phyloP scores from a whole-genome alignment of 2,329 filamentous ascomycete genomes.

The Alternaria solani region DNA sequence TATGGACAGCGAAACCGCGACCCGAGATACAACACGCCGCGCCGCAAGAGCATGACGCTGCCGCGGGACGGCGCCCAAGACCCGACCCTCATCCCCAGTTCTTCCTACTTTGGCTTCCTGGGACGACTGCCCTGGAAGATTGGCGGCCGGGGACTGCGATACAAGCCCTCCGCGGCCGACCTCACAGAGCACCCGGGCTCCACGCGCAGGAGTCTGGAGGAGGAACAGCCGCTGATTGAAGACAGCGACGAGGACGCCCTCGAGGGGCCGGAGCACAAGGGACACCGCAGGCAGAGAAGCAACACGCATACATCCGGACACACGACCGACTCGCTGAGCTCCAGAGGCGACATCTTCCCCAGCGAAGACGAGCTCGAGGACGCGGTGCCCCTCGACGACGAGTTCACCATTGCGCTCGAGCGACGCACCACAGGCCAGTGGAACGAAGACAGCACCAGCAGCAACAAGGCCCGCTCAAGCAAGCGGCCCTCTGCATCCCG shows the following conservation, averaged over 20 bases:
- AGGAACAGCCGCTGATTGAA: slow-evolving; percentile 74
- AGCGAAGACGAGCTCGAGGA: slow-evolving; percentile 89
- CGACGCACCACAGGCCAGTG: slow-evolving; percentile 67
- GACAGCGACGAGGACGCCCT: slow-evolving; percentile 60
- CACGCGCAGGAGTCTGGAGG: slow-evolving; percentile 62
- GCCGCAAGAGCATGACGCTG: slow-evolving; percentile 64
- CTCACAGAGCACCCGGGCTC: slow-evolving; percentile 83
- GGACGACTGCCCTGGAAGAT: slow-evolving; percentile 85
- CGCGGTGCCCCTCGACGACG: slow-evolving; percentile 89
- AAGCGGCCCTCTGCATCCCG: slow-evolving; percentile 59
- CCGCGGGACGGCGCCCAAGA: slow-evolving; percentile 66
- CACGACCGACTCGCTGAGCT: slow-evolving; percentile 86
- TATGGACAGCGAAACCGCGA: slow-evolving; percentile 74
- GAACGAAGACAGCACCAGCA: slow-evolving; percentile 75
- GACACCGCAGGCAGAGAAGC: slow-evolving; percentile 70
- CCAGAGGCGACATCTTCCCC: slow-evolving; percentile 87
- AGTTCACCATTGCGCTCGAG: slow-evolving; percentile 85
- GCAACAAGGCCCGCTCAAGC: slow-evolving; percentile 63
- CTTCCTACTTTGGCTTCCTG: slow-evolving; percentile 84
- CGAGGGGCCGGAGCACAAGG: slow-evolving; percentile 35
- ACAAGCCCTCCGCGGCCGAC: slow-evolving; percentile 90
- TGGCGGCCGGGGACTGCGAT: slow-evolving; percentile 78
- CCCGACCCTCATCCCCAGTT: slow-evolving; percentile 88
- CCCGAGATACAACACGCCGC: slow-evolving; percentile 37
- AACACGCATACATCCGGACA: slow-evolving; percentile 80